phyloP scores from a whole-genome alignment of 805 yeast genomes.

The Jamesozyma lodderae region DNA sequence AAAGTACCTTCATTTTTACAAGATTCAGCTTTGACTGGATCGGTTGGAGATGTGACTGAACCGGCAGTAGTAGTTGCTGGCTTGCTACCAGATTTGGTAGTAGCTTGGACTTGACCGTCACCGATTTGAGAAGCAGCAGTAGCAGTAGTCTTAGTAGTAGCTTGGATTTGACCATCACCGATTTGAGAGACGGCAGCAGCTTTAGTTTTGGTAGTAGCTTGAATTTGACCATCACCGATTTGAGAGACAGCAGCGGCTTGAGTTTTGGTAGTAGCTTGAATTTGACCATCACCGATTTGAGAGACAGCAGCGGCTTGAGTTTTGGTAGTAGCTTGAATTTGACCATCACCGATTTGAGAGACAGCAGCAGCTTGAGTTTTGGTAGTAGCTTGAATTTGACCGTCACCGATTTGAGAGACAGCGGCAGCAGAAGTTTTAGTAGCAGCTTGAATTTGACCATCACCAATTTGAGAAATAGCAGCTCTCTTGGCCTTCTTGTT shows the following conservation, averaged over 20 bases:
- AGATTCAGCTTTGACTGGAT: conserved; percentile 33
- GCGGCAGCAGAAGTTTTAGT: conserved; percentile 22
- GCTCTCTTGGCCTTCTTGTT: conserved; percentile 27
- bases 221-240: conserved; percentile 17
- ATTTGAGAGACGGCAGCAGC: conserved; percentile 42
- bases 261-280: conserved; percentile 26
- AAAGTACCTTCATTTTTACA: conserved; percentile 45
- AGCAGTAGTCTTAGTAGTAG: conserved; percentile 17
- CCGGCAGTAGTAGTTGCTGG: conserved; percentile 17
- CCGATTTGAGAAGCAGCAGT: conserved; percentile 12
- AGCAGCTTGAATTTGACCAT: conserved; percentile 46
- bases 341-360: conserved; percentile 42
- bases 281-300: conserved; percentile 36
- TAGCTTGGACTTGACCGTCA: conserved; percentile 32
- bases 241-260: conserved; percentile 21
- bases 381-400: conserved; percentile 35
- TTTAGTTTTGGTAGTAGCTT: conserved; percentile 21
- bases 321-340: conserved; percentile 39
- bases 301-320: conserved; percentile 25
- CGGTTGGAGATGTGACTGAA: conserved; percentile 9
- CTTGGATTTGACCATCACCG: conserved; percentile 51
- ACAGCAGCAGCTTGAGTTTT: conserved; percentile 11
- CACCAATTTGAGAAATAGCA: conserved; percentile 39
- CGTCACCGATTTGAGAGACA: conserved; percentile 38
- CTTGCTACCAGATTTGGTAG: conserved; percentile 17